phyloP scores from a whole-genome alignment of 306 rosid genomes.

The Chamaecrista fasciculata region DNA sequence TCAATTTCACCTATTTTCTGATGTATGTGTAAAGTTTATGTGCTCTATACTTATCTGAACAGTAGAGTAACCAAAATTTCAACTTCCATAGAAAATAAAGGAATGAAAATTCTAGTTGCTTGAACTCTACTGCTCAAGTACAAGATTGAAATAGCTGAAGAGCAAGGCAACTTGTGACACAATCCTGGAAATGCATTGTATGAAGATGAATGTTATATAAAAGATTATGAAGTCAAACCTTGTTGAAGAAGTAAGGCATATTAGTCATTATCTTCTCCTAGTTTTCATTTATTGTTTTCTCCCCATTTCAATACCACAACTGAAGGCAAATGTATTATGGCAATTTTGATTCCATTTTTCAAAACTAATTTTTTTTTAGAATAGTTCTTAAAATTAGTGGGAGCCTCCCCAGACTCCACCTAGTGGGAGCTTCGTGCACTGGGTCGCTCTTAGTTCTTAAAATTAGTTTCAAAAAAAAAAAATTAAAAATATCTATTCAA shows the following conservation, averaged over 20 bases:
- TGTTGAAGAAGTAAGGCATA: slow-evolving; percentile 33
- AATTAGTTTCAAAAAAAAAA: no score
- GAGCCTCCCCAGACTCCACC: no score
- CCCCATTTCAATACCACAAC: no score
- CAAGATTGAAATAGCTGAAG: slow-evolving; percentile 18
- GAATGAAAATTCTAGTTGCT: slow-evolving; percentile 4
- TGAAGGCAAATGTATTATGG: not conserved
- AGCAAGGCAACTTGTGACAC: slow-evolving; percentile 27
- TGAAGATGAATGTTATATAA: slow-evolving; percentile 20
- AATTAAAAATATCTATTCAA: no score
- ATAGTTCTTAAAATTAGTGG: no score
- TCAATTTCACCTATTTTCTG: not conserved
- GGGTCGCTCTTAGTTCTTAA: no score
- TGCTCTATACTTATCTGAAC: not conserved
- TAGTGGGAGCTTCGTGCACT: no score
- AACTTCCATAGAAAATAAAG: not conserved
- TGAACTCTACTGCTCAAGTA: slow-evolving; percentile 9
- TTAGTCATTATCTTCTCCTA: slow-evolving; percentile 33
- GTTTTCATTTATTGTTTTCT: not conserved
- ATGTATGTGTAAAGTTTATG: not conserved
- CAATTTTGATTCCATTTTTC: no score
- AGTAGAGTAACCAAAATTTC: not conserved
- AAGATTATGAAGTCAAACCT: slow-evolving; percentile 9
- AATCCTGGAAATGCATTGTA: slow-evolving; percentile 48
- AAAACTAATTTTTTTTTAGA: no score